Evolutionary conservation across 192 early-diverging fungal species (phyloP), one percentile per base, ranked within the genome.

Genomic region (Radiomyces spectabilis): DNA sequence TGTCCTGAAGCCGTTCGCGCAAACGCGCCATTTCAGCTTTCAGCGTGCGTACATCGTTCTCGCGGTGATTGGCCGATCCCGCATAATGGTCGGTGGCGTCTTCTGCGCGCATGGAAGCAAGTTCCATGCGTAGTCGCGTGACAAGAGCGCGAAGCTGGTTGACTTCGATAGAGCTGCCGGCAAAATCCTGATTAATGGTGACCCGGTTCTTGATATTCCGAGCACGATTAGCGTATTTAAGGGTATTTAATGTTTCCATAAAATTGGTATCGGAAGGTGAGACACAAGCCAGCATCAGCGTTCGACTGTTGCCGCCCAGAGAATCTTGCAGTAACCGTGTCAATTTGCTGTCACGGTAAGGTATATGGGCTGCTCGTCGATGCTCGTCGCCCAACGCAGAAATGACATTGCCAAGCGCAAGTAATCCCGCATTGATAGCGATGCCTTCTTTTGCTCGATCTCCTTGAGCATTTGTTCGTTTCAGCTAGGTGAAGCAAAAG

Each of bases 331-430:
- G 85, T 74, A 99, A 77, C 35, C 94, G 76, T 0, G 96, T 99
- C n/a, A 99, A 75, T 68, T 99, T 99, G 12, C 84, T 87, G 66
- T 99, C 95, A 65, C 96, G 86, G 53, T 96, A 99, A 8, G 96
- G 96, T 16, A 98, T 80, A 52, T 96, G 92, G 16, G 74, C 72
- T 5, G 72, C 73, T 29, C 4, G 73, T 33, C 79, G 71, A 5
- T 79, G 43, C 55, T 80, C 71, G 55, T 95, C 95, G 29, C 91
- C 92, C 10, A 99, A 77, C 1, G 95, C 97, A 26, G 84, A 86
- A 30, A 99, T 99, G 22, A 94, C 93, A 72, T 97, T 99, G 26
- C 95, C 95, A 8, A 99, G 80, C 3, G 95, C 93, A 45, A 97
- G 65, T 22, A 97, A 75, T 8, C 94, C 93, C 34, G 91, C 84